A percentile compares a stretch with the other conserved stretches of the same genome.
phyloP scores from a whole-genome alignment of 805 yeast species.

The Saccharomycodes ludwigii region DNA sequence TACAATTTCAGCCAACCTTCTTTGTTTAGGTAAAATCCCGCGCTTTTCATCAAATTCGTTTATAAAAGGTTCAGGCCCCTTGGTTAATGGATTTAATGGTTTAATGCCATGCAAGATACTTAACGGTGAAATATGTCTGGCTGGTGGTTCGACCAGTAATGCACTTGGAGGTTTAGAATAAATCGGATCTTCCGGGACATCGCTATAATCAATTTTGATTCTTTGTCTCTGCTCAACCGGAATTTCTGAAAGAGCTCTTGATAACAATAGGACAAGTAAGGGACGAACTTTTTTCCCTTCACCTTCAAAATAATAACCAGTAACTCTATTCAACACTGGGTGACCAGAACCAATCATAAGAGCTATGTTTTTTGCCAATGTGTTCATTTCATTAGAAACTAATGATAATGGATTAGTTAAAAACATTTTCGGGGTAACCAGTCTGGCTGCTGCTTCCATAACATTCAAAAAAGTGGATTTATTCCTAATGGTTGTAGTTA shows the following conservation, averaged over 20 bases:
- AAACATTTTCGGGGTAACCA: conserved; percentile 51
- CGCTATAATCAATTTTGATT: conserved; percentile 45
- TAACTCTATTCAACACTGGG: conserved; percentile 81
- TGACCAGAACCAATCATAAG: conserved; percentile 83
- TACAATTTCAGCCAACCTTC: conserved; percentile 91
- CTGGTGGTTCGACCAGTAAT: conserved; percentile 46
- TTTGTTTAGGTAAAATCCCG: conserved; percentile 88
- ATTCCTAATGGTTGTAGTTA: neutral
- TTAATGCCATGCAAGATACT: conserved; percentile 79
- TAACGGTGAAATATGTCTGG: conserved; percentile 54
- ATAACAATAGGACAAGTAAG: conserved; percentile 66
- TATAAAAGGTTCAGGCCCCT: conserved; percentile 65
- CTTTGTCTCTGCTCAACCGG: conserved; percentile 60
- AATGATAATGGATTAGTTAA: conserved; percentile 78
- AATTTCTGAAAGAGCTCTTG: conserved; percentile 68
- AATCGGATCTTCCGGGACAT: conserved; percentile 55
- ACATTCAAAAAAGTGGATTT: conserved; percentile 39
- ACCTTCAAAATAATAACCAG: conserved; percentile 90
- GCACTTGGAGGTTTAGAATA: conserved; percentile 46
- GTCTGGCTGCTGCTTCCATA: conserved; percentile 56
- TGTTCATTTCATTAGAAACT: conserved; percentile 88
- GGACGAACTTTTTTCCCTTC: conserved; percentile 96
- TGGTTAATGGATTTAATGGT: conserved; percentile 81
- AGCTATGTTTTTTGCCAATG: conserved; percentile 77
- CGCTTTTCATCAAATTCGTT: conserved; percentile 36